These are phyloP conservation scores for Dipodascus albidus DNA, from an alignment of 805 yeast species.

Conservation along the genomic window DNA sequence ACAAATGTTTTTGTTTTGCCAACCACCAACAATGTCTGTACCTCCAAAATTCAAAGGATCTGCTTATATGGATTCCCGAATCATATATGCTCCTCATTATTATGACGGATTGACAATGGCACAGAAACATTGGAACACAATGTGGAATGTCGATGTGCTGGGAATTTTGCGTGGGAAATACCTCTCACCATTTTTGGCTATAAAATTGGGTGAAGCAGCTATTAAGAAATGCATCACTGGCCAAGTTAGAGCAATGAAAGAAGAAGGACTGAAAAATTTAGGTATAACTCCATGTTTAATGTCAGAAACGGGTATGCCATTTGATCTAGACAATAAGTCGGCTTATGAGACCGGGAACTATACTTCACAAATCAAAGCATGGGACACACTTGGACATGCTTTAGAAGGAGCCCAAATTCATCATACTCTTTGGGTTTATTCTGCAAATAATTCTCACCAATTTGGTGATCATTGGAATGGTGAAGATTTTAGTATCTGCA, in stretches of 20 bases:
- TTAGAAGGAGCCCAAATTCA: constrained; percentile 60
- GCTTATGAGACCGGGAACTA: constrained; percentile 56
- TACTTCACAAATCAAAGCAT: constrained; percentile 59
- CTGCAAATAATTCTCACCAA: constrained; percentile 54
- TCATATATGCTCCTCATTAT: constrained; percentile 76
- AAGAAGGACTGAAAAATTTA: constrained; percentile 45
- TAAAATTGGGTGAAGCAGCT: constrained; percentile 53
- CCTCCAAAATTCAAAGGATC: constrained; percentile 53
- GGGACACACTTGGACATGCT: constrained; percentile 71
- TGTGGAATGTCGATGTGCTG: constrained; percentile 73
- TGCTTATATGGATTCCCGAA: constrained; percentile 40
- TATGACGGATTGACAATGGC: constrained; percentile 88
- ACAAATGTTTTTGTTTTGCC: constrained; percentile 50
- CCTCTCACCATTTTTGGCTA: constrained; percentile 59
- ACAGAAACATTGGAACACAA: constrained; percentile 76
- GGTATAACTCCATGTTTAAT: constrained; percentile 67
- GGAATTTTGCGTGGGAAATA: constrained; percentile 74
- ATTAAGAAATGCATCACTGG: constrained; percentile 58
- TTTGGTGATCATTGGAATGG: constrained; percentile 90
- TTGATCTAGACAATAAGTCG: constrained; percentile 73
- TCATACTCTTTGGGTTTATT: constrained; percentile 79
- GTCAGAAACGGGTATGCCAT: constrained; percentile 92
- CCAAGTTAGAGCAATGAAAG: constrained; percentile 53
- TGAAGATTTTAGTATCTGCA: constrained; percentile 83
- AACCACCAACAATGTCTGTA: constrained; percentile 66